Evolutionary conservation across 2,329 filamentous ascomycete species (phyloP), one percentile per base, ranked within the genome.

Genomic region (Polychaeton citri): DNA sequence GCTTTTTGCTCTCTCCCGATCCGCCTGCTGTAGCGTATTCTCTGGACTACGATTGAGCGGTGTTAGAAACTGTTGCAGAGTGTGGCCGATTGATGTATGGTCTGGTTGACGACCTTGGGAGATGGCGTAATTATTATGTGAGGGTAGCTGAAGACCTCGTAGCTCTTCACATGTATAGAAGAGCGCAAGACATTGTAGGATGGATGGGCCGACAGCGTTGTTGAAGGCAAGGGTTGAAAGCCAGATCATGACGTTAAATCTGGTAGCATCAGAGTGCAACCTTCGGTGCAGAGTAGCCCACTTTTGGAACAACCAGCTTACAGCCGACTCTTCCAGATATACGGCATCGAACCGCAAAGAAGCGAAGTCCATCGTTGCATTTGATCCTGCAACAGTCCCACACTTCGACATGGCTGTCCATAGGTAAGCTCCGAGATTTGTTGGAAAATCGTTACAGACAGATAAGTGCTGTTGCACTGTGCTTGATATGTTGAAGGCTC

Each of bases 141-240:
- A 7, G 3, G 24, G 24, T 28, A 15, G 12, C 7, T 28, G 12
- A 7, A 28, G 3, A 3, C 15, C 12, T 7, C 7, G 12, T 7
- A 28, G 24, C 24, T 28, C 7, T 7, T 28, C 24, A 10, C 24
- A 28, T 7, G 65, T 43, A 1, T 57, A 54, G 44, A 66, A 72
- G 0, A 67, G 61, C 4, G 65, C 51, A 2, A 76, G 44, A 0
- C 61, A 52, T 30, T 59, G 55, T 1, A 74, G 32, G 0, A 66
- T 31, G 1, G 49, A 43, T 47, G 68, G 59, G n/a, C 68, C 49
- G 1, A 52, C 50, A 19, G 54, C 43, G 1, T 48, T 18, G 0
- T 54, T 46, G 39, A 65, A 74, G 0, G 62, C 56, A n/a, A 74
- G 47, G 0, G 59, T 44, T 1, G 57, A 60, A 3, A 52, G 36